These are phyloP conservation scores for Yamadazyma siamensis DNA, from an alignment of 1,139 yeast genomes.

Conservation along the genomic window DNA sequence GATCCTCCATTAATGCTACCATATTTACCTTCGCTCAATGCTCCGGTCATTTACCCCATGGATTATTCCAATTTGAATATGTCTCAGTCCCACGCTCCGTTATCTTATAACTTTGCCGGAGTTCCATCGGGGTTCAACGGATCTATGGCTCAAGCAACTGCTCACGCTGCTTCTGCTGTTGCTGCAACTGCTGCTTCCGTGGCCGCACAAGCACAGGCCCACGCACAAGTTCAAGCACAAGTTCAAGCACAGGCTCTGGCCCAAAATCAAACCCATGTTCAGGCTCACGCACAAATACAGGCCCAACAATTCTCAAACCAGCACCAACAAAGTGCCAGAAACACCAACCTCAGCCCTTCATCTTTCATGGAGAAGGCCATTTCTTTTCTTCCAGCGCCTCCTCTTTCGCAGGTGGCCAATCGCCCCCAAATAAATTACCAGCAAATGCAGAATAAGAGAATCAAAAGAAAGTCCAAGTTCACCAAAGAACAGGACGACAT, in stretches of 20 bases:
- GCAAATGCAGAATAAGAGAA: constrained; percentile 39
- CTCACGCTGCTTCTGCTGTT: neutral
- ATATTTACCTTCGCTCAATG: constrained; percentile 13
- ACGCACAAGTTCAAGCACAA: too few relatives aligned
- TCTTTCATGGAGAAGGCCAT: constrained; percentile 8
- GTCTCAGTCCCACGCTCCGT: neutral
- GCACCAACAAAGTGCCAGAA: too few relatives aligned
- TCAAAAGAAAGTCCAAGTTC: constrained; percentile 63
- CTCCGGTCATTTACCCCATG: constrained; percentile 11
- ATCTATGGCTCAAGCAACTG: neutral
- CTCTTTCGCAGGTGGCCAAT: constrained; percentile 27
- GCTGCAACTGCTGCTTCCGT: constrained; percentile 2
- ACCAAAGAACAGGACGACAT: constrained; percentile 64
- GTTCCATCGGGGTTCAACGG: neutral
- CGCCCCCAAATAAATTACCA: constrained; percentile 27
- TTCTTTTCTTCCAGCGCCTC: constrained; percentile 35
- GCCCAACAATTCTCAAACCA: neutral
- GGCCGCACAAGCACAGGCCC: too few relatives aligned
- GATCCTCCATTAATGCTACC: constrained; percentile 15
- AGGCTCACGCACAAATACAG: neutral
- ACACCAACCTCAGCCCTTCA: constrained; percentile 1
- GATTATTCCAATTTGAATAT: constrained; percentile 6
- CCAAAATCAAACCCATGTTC: too few relatives aligned
- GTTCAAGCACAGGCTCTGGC: too few relatives aligned
- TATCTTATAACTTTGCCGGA: constrained; percentile 1